Conservation (phyloP, 2,329 filamentous ascomycete genomes). For the Ilyonectria robusta region DNA sequence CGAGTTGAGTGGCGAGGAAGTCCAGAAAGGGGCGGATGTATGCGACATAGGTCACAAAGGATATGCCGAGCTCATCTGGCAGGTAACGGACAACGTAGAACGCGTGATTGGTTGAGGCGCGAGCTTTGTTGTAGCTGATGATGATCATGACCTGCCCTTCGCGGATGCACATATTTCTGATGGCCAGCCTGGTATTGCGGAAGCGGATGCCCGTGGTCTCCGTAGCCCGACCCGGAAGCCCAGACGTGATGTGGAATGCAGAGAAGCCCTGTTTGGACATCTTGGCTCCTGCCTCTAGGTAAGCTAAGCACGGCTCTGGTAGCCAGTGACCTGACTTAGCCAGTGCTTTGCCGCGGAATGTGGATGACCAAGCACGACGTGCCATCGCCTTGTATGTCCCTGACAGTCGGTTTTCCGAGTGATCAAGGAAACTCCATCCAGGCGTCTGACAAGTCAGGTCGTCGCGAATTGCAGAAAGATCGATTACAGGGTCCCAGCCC, state of each 20-base stretch:
- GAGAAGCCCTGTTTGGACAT: conserved; percentile 4
- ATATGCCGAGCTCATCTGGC: not conserved
- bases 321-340: conserved; percentile 1
- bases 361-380: not conserved
- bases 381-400: conserved; percentile 12
- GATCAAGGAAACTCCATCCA: too few relatives aligned
- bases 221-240: conserved; percentile 3
- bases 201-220: conserved; percentile 7
- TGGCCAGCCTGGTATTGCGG: not conserved
- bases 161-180: not conserved
- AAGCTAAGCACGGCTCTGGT: conserved; percentile 4
- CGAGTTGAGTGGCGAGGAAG: not conserved
- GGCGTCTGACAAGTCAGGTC: too few relatives aligned
- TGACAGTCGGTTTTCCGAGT: too few relatives aligned
- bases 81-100: conserved; percentile 3
- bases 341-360: conserved; percentile 13
- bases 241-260: not conserved
- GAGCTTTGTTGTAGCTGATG: conserved; percentile 4
- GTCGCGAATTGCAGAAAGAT: too few relatives aligned
- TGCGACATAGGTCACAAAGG: not conserved
- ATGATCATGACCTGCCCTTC: not conserved
- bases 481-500: too few relatives aligned
- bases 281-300: conserved; percentile 15
- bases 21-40: not conserved
- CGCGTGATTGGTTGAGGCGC: not conserved